Evolutionary conservation across 164 flowering plant genomes (phyloP), one percentile per base, ranked within the genome.

Genomic region (Annona cherimola): DNA sequence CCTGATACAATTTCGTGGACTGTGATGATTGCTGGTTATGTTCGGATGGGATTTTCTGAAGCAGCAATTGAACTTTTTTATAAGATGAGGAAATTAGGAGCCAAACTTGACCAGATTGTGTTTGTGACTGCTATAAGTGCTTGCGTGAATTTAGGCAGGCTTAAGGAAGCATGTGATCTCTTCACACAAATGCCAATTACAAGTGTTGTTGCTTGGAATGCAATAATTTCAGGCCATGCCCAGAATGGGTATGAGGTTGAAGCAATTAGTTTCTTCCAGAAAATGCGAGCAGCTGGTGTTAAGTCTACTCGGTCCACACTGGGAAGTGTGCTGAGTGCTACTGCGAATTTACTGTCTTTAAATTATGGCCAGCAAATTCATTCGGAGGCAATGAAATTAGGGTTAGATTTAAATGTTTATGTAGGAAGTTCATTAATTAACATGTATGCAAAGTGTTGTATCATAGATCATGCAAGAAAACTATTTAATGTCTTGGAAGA

Each of bases 141-240:
- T 0, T 91, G 73, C 76, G 78, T 90, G 60, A 70, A 71, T 67
- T 63, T 81, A 68, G 91, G 90, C 20, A 85, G 85, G 84, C 82
- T 92, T 20, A 79, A 76, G 72, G 87, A 85, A 62, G 97, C 98
- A 5, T 16, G 83, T 61, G 61, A 67, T 50, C 76, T 87, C 72
- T 94, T 92, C 75, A 8, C 72, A 45, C 78, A 81, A 76, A 86
- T 92, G 85, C 84, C 81, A 57, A 75, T 74, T 59, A 91, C 87
- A 26, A 88, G 86, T 84, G 87, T 80, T 70, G 86, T 92, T 5
- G 95, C 97, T 20, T 94, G 99, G 99, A 94, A 94, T 81, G 85
- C 87, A 76, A 89, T 94, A 90, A 92, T 94, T 79, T 91, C 97
- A 3, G 96, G 94, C 19, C 88, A 88, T 83, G 82, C 85, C 3